Conservation (phyloP, 352 stramenopile genomes). For the Aphanomyces cochlioides region DNA sequence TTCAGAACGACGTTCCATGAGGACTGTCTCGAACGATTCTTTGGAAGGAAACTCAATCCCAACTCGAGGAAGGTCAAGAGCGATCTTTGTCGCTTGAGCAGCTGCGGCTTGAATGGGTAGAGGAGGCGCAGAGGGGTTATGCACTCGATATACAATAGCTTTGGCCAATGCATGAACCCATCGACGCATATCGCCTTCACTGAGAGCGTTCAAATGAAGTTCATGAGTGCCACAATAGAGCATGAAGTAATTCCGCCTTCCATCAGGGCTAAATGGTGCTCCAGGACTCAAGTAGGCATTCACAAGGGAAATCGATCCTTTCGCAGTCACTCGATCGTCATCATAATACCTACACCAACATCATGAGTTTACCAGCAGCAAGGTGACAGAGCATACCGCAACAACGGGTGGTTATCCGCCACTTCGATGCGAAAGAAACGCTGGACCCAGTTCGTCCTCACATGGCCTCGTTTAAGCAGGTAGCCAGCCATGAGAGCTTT, state of each 20-base stretch:
- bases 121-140: neutral
- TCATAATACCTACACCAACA: constrained; percentile 56
- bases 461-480: constrained; percentile 72
- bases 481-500: constrained; percentile 86
- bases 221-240: constrained; percentile 78
- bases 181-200: constrained; percentile 76
- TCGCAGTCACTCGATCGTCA: constrained; percentile 50
- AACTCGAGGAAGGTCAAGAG: neutral
- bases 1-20: constrained; percentile 71
- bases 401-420: constrained; percentile 38
- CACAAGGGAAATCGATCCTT: constrained; percentile 67
- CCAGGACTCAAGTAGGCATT: constrained; percentile 77
- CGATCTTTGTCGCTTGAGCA: constrained; percentile 4
- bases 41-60: constrained; percentile 14
- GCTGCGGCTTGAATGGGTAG: neutral
- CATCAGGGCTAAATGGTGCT: constrained; percentile 76
- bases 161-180: constrained; percentile 85
- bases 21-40: constrained; percentile 34
- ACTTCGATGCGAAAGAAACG: constrained; percentile 84
- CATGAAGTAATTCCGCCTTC: constrained; percentile 82
- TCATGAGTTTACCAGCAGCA: no score
- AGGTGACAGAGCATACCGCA: constrained; percentile 32
- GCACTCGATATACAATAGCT: constrained; percentile 37
- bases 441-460: constrained; percentile 86
- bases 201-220: constrained; percentile 80